These are phyloP conservation scores for Phytophthora cryptogea DNA, from an alignment of 352 stramenopile genomes.

Conservation along the genomic window DNA sequence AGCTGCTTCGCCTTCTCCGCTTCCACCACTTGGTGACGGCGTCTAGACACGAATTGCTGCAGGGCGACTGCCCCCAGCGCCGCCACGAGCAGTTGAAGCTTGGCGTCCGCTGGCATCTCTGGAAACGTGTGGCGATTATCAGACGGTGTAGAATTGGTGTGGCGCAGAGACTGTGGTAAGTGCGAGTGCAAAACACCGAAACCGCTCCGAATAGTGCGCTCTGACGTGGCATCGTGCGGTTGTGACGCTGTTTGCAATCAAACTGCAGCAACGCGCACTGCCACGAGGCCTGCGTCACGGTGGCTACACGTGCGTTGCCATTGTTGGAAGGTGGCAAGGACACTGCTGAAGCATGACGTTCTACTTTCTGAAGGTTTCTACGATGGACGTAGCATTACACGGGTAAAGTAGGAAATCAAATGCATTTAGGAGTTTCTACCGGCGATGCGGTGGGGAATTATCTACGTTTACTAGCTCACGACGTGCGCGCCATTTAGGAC, in stretches of 20 bases:
- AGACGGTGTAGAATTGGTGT: constrained; percentile 2
- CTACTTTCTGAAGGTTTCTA: no score
- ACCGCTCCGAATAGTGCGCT: constrained; percentile 13
- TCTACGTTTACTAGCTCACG: constrained; percentile 36
- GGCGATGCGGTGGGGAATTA: constrained; percentile 27
- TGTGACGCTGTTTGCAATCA: constrained; percentile 30
- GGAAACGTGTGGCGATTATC: constrained; percentile 19
- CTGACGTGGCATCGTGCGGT: constrained; percentile 27
- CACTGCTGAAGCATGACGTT: no score
- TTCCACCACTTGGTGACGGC: constrained; percentile 10
- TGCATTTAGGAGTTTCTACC: constrained; percentile 40
- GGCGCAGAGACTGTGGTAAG: not conserved
- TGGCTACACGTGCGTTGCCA: constrained; percentile 2
- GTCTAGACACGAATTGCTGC: constrained; percentile 46
- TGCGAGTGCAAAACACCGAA: constrained; percentile 24
- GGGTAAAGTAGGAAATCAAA: constrained; percentile 11
- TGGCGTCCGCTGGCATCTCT: constrained; percentile 22
- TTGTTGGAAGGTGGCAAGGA: not conserved
- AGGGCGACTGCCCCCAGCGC: constrained; percentile 38
- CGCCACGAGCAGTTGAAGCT: constrained; percentile 32
- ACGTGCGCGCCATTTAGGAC: constrained; percentile 37
- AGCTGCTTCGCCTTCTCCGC: constrained; percentile 16
- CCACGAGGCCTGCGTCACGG: constrained; percentile 26
- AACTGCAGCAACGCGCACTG: constrained; percentile 21
- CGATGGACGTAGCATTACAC: no score